A percentile compares a stretch with the other conserved stretches of the same genome.
Evolutionary conservation across 2,329 filamentous ascomycete species (phyloP).

Genomic region (Neonectria magnoliae): DNA sequence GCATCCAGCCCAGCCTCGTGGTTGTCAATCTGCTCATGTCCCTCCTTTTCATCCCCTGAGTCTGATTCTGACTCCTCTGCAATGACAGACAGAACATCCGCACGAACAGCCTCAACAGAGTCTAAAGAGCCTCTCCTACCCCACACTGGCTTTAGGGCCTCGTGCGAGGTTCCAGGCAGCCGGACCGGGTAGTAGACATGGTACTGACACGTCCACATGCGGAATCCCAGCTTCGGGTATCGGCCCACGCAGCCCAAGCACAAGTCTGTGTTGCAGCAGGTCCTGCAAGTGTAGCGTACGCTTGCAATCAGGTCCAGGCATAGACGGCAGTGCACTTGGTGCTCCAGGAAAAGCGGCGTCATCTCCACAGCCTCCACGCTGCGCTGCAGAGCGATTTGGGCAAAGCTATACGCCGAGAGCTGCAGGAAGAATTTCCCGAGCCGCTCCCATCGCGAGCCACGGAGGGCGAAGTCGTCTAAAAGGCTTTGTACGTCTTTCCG

Average conservation of each 20-base stretch:
- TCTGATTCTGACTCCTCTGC: conserved; percentile 5
- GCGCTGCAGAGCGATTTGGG: conserved; percentile 25
- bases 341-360: conserved; percentile 19
- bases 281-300: conserved; percentile 19
- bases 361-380: conserved; percentile 15
- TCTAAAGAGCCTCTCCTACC: not conserved
- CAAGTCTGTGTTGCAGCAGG: conserved; percentile 22
- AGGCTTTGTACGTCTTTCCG: conserved; percentile 19
- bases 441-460: conserved; percentile 20
- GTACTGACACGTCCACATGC: conserved; percentile 26
- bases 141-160: not conserved
- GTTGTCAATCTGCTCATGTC: not conserved
- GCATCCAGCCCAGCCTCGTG: not conserved
- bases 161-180: conserved; percentile 1
- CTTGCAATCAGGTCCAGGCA: conserved; percentile 19
- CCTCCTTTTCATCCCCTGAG: not conserved
- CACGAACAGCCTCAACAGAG: not conserved
- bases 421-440: conserved; percentile 28
- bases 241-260: conserved; percentile 14
- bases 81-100: conserved; percentile 12
- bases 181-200: conserved; percentile 14
- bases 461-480: conserved; percentile 13
- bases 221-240: conserved; percentile 13
- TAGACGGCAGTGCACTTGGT: conserved; percentile 21
- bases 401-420: conserved; percentile 23